Conservation (phyloP, 2,329 filamentous ascomycete genomes). For the Zymoseptoria tritici region DNA sequence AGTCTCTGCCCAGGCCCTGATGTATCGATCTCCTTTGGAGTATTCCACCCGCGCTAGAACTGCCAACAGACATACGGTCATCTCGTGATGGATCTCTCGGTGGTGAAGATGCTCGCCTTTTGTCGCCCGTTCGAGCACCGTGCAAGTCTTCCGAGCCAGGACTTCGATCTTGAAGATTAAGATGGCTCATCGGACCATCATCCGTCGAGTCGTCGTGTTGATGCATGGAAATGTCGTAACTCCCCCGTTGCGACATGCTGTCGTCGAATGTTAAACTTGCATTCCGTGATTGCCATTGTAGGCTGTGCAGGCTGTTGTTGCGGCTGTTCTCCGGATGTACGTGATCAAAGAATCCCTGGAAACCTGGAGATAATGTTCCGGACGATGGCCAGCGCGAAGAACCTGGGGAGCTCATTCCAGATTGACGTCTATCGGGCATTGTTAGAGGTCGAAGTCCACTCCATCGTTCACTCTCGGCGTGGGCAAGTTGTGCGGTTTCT, state of each 20-base stretch:
- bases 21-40: constrained; percentile 50
- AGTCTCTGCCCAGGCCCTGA: constrained; percentile 49
- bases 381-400: constrained; percentile 34
- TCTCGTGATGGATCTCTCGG: constrained; percentile 48
- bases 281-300: constrained; percentile 31
- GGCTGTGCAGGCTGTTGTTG: not conserved
- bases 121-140: constrained; percentile 48
- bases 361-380: constrained; percentile 38
- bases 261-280: constrained; percentile 33
- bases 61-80: constrained; percentile 39
- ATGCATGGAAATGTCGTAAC: constrained; percentile 55
- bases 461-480: constrained; percentile 33
- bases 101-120: constrained; percentile 58
- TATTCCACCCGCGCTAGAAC: constrained; percentile 40
- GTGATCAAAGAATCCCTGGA: constrained; percentile 35
- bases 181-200: constrained; percentile 44
- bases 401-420: constrained; percentile 34
- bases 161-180: constrained; percentile 49
- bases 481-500: constrained; percentile 30
- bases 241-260: constrained; percentile 50
- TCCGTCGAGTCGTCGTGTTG: constrained; percentile 47
- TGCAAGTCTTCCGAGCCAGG: constrained; percentile 38
- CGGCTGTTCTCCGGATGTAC: constrained; percentile 5
- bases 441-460: constrained; percentile 40
- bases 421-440: constrained; percentile 37